A percentile compares a stretch with the other conserved stretches of the same genome.
Evolutionary conservation across 805 yeast species (phyloP).

Genomic region (Metschnikowia picachoensis): DNA sequence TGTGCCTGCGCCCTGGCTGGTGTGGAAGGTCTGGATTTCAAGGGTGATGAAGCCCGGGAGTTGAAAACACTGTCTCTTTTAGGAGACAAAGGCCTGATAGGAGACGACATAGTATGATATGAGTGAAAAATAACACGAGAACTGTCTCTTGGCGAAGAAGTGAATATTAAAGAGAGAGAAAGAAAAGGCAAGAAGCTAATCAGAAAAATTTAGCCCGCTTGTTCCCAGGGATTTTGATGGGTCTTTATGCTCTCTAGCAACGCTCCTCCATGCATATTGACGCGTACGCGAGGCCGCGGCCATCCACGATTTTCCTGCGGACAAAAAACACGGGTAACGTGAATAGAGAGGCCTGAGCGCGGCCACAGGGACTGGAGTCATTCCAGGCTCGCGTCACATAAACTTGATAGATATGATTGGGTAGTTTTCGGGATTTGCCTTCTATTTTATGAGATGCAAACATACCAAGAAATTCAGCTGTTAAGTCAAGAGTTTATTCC

Average conservation of each 20-base stretch:
- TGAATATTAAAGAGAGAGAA: neutral
- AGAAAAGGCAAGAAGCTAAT: neutral
- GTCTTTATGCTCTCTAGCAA: conserved; percentile 1
- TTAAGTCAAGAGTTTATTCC: no score
- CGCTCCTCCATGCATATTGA: conserved; percentile 3
- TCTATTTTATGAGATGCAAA: no score
- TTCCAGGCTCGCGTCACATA: no score
- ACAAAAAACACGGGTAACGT: conserved; percentile 1
- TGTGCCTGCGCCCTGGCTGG: conserved; percentile 12
- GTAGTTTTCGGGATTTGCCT: no score
- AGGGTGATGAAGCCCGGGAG: conserved; percentile 16
- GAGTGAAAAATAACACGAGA: neutral
- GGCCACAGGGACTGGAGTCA: neutral
- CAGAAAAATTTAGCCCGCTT: neutral
- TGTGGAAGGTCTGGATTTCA: conserved; percentile 13
- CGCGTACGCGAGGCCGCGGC: conserved; percentile 7
- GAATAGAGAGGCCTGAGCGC: neutral
- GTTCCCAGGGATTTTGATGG: neutral
- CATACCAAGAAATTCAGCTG: no score
- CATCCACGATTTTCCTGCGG: neutral
- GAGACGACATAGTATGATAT: conserved; percentile 9
- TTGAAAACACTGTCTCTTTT: conserved; percentile 15
- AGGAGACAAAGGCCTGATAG: conserved; percentile 16
- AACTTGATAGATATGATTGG: no score
- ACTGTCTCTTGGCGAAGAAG: neutral